Percentiles rank a stretch among this genome's conserved stretches.
phyloP scores from a whole-genome alignment of 75 land plant genomes.

The Picea sitchensis region DNA sequence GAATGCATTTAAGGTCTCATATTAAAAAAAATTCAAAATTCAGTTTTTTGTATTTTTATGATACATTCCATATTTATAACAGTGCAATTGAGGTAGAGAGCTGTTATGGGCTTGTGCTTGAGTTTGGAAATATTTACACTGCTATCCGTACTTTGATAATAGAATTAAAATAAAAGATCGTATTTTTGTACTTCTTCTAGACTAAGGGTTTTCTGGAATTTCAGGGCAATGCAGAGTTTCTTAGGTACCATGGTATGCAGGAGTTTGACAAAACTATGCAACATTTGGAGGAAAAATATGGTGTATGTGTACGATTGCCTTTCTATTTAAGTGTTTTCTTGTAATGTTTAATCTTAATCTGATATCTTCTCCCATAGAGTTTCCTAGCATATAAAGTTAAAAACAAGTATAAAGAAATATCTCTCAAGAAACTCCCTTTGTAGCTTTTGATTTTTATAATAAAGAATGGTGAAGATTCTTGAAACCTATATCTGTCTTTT shows the following conservation, averaged over 20 bases:
- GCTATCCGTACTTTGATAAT: neutral
- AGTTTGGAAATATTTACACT: neutral
- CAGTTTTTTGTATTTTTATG: neutral
- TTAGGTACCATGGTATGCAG: slow-evolving; percentile 80
- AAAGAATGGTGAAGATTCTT: neutral
- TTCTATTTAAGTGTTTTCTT: neutral
- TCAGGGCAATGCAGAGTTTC: slow-evolving; percentile 87
- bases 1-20: neutral
- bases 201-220: neutral
- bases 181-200: neutral
- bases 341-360: neutral
- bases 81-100: neutral
- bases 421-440: neutral
- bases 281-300: slow-evolving; percentile 67
- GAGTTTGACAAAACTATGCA: slow-evolving; percentile 92
- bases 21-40: neutral
- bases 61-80: neutral
- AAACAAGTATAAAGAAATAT: neutral
- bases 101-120: neutral
- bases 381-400: neutral
- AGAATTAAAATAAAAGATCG: neutral
- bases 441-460: neutral
- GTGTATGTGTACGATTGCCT: slow-evolving; percentile 31
- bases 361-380: neutral
- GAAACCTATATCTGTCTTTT: neutral